Percentiles rank a stretch among this genome's conserved stretches.
Evolutionary conservation across 257 asterid genomes (phyloP).

Genomic region (Sherardia arvensis): DNA sequence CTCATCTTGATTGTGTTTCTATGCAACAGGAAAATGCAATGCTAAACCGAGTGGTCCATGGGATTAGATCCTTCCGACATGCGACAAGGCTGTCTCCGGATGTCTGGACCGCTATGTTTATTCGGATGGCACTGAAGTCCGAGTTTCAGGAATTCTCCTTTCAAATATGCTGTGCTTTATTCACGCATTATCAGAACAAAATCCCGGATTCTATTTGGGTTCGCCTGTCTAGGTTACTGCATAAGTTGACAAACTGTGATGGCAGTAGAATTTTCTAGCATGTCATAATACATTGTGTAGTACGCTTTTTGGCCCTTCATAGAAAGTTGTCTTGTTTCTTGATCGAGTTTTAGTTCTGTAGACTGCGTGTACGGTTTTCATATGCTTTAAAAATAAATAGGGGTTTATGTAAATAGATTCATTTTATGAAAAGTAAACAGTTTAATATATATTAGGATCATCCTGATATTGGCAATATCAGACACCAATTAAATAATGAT

Average conservation of each 20-base stretch:
- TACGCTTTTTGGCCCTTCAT: background rate
- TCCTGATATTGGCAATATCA: too few relatives aligned
- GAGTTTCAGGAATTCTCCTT: conserved; percentile 64
- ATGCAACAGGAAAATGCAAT: conserved; percentile 36
- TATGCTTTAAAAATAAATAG: too few relatives aligned
- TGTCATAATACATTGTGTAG: background rate
- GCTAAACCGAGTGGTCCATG: conserved; percentile 49
- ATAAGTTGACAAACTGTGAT: conserved; percentile 17
- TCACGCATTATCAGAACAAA: conserved; percentile 33
- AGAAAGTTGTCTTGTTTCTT: background rate
- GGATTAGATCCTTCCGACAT: conserved; percentile 40
- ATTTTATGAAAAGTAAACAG: too few relatives aligned
- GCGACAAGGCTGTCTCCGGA: conserved; percentile 74
- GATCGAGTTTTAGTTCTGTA: background rate
- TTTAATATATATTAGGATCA: too few relatives aligned
- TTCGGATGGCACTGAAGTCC: conserved; percentile 49
- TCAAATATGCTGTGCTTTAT: conserved; percentile 43
- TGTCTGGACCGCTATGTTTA: conserved; percentile 68
- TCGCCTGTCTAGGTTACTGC: conserved; percentile 51
- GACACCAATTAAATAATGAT: too few relatives aligned
- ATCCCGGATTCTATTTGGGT: conserved; percentile 50
- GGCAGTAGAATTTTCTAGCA: conserved; percentile 14
- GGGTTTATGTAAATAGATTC: too few relatives aligned
- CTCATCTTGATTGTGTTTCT: background rate
- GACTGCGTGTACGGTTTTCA: too few relatives aligned